Evolutionary conservation across 2,329 filamentous ascomycete species (phyloP).

Genomic region (Ophiocordyceps camponoti-leonardi): DNA sequence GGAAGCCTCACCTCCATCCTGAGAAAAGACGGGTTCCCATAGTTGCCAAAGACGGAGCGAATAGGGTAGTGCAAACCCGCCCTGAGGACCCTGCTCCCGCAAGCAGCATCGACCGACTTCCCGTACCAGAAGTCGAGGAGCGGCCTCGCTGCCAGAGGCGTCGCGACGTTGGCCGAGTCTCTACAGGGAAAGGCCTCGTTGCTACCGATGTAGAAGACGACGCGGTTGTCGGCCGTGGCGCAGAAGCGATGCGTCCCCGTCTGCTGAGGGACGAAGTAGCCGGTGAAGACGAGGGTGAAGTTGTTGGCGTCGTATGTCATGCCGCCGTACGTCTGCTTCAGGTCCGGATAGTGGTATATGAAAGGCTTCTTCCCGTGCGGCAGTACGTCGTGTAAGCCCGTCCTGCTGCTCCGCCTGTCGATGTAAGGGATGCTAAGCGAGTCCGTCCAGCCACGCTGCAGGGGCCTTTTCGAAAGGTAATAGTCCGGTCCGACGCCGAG

Average conservation of each 20-base stretch:
- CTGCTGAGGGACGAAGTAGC: neutral
- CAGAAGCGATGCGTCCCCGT: neutral
- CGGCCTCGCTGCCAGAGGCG: neutral
- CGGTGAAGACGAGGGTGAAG: neutral
- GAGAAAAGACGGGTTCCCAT: neutral
- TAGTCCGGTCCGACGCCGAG: neutral
- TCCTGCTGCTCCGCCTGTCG: neutral
- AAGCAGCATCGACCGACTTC: neutral
- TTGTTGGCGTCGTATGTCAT: neutral
- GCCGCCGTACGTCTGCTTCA: neutral
- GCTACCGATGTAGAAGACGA: neutral
- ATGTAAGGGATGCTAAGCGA: neutral
- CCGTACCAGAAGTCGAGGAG: neutral
- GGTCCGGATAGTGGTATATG: neutral
- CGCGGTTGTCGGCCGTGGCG: neutral
- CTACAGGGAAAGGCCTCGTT: neutral
- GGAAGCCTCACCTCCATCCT: neutral
- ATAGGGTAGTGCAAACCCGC: neutral
- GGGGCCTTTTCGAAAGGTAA: neutral
- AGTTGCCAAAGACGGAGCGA: neutral
- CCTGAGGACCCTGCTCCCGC: neutral
- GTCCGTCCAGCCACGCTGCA: neutral
- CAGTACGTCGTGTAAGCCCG: neutral
- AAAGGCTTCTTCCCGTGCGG: neutral
- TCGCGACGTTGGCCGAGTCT: neutral